Conservation (phyloP, 495 filamentous ascomycete genomes). For the Penicillium malachiteum region DNA sequence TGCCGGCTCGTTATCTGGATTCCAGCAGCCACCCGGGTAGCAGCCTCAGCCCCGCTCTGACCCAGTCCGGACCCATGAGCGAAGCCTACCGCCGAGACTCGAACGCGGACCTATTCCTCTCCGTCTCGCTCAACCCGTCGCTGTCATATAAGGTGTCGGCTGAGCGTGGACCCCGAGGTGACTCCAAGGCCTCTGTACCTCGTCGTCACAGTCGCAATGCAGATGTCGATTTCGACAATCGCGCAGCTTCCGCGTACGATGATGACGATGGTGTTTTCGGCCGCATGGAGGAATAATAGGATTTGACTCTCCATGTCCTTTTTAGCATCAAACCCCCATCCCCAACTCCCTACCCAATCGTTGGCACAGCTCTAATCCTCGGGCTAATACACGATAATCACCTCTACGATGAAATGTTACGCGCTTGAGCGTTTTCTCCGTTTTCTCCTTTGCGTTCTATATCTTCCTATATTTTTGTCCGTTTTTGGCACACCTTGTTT, state of each 20-base stretch:
- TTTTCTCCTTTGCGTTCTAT: conserved; percentile 9
- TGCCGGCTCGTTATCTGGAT: conserved; percentile 59
- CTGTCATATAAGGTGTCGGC: conserved; percentile 51
- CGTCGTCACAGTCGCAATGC: conserved; percentile 58
- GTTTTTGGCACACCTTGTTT: conserved; percentile 23
- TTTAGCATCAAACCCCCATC: neutral
- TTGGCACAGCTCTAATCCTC: too few relatives aligned
- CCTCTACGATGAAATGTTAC: conserved; percentile 41
- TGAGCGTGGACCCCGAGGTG: conserved; percentile 42
- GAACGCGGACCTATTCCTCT: conserved; percentile 38
- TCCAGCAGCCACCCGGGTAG: conserved; percentile 28
- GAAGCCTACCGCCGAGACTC: conserved; percentile 39
- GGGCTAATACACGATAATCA: conserved; percentile 6
- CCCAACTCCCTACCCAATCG: neutral
- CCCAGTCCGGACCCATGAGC: conserved; percentile 34
- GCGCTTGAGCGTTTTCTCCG: conserved; percentile 44
- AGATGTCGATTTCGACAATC: conserved; percentile 76
- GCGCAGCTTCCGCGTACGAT: conserved; percentile 69
- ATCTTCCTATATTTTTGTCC: too few relatives aligned
- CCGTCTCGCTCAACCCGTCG: conserved; percentile 44
- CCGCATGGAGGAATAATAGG: conserved; percentile 80
- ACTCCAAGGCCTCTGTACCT: conserved; percentile 32
- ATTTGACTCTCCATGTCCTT: neutral
- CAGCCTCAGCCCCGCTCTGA: conserved; percentile 25
- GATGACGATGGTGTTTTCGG: conserved; percentile 96